phyloP scores from a whole-genome alignment of 352 stramenopile genomes.

The Pythium phragmiticola region DNA sequence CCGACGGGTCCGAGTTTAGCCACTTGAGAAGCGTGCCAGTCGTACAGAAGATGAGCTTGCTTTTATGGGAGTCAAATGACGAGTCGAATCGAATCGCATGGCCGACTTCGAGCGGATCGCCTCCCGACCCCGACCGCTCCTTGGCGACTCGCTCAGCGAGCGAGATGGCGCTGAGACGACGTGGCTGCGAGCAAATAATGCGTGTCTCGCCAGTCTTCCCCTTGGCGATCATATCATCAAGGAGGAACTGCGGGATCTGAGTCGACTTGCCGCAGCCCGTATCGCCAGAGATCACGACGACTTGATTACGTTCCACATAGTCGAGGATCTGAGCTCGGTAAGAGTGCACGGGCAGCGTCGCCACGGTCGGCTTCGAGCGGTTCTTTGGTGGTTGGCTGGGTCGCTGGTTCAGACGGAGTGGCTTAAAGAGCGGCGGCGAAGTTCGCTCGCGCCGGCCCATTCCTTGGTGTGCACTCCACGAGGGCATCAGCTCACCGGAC shows the following conservation, averaged over 20 bases:
- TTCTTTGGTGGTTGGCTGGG: conserved; percentile 3
- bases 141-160: conserved; percentile 84
- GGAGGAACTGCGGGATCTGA: conserved; percentile 92
- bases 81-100: conserved; percentile 93
- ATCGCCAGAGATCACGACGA: conserved; percentile 92
- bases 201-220: conserved; percentile 56
- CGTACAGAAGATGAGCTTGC: conserved; percentile 97
- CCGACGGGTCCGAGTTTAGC: conserved; percentile 72
- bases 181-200: conserved; percentile 93
- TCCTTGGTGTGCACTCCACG: conserved; percentile 33
- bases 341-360: conserved; percentile 53
- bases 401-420: conserved; percentile 25
- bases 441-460: conserved; percentile 7
- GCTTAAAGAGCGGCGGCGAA: conserved; percentile 39
- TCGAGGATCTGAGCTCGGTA: conserved; percentile 71
- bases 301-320: conserved; percentile 70
- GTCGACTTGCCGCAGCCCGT: conserved; percentile 95
- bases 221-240: conserved; percentile 79
- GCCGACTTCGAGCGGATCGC: conserved; percentile 80
- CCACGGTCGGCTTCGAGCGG: conserved; percentile 16
- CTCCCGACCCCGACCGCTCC: conserved; percentile 57
- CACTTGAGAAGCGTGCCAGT: conserved; percentile 91
- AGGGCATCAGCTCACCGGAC: conserved; percentile 17
- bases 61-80: conserved; percentile 67
- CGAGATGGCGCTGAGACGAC: conserved; percentile 90